phyloP scores from a whole-genome alignment of 1,139 yeast species.

The Debaryomyces sp. region DNA sequence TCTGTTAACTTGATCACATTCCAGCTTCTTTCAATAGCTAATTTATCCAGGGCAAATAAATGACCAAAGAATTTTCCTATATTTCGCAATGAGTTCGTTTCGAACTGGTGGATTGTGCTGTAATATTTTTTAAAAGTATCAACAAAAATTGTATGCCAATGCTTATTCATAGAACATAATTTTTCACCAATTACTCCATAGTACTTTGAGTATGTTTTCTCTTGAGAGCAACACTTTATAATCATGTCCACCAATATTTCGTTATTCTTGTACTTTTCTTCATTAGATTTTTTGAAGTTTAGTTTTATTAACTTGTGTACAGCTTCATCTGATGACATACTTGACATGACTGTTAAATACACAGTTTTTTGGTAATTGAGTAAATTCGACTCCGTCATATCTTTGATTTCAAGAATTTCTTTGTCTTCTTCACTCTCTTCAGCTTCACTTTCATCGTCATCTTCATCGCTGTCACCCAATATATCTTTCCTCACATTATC shows the following conservation, averaged over 20 bases:
- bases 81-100: constrained; percentile 74
- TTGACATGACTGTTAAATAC: constrained; percentile 85
- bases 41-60: constrained; percentile 67
- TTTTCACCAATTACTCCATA: constrained; percentile 81
- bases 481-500: constrained; percentile 23
- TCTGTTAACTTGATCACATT: constrained; percentile 65
- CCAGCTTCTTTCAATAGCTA: constrained; percentile 56
- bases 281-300: constrained; percentile 37
- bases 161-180: constrained; percentile 46
- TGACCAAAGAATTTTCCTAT: constrained; percentile 89
- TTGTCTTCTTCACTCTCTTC: constrained; percentile 18
- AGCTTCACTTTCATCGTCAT: constrained; percentile 19
- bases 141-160: constrained; percentile 62
- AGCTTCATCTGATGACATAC: constrained; percentile 92
- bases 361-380: constrained; percentile 71
- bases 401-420: constrained; percentile 42
- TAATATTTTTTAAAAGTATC: constrained; percentile 60
- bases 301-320: constrained; percentile 76
- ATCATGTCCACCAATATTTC: constrained; percentile 69
- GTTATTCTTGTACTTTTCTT: constrained; percentile 22
- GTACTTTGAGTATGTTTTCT: constrained; percentile 82
- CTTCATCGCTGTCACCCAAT: constrained; percentile 20
- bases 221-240: constrained; percentile 83
- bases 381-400: constrained; percentile 69
- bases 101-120: constrained; percentile 62